Base-by-base conservation (phyloP, 2,329 filamentous ascomycete species). In the Fonsecaea nubica region DNA sequence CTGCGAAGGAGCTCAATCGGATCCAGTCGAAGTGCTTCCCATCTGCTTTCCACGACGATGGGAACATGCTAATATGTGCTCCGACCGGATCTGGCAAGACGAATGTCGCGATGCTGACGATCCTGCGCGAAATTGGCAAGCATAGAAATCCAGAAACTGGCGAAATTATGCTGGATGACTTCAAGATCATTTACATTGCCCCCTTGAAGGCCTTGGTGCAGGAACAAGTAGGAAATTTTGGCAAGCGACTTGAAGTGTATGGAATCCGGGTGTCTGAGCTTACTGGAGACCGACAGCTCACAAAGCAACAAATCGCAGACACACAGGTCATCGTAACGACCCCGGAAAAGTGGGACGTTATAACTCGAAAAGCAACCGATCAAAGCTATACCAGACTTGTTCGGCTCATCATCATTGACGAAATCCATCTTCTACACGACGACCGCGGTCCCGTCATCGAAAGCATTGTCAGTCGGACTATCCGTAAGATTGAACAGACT, bases 321-420 rank as follows among this genome's bases (percentile, higher is more conserved):
- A 99, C 95, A 0, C 94, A 99, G 77, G 90, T 99, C 73, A 99
- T 99, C 73, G 93, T 99, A 66, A 99, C 95, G 0, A 99, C 95
- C 0, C 95, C 95, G 21, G 95, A 99, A 80, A 99, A 99, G 81
- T 99, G 93, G 91, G 95, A 99, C 79, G 94, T 99, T 72, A 97
- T 99, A 73, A 99, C 96, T 5, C 89, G 96, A 80, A 99, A 99
- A 80, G 93, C 94, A 6, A 97, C 94, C 1, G 96, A 99, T 77
- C 87, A 95, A 62, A 96, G 93, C 74, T 99, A 99, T 79, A 99
- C 93, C 15, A 96, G 96, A 74, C 87, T 99, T n/a, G 95, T 99
- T 32, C 90, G 94, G 45, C 85, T 99, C 10, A 90, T 99, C 65
- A 93, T 97, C 76, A 98, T 99, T 68, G 95, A 99, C 74, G 95